These are phyloP conservation scores for Malassezia nana DNA, from an alignment of 1,284 basidiomycete species.

Conservation along the genomic window DNA sequence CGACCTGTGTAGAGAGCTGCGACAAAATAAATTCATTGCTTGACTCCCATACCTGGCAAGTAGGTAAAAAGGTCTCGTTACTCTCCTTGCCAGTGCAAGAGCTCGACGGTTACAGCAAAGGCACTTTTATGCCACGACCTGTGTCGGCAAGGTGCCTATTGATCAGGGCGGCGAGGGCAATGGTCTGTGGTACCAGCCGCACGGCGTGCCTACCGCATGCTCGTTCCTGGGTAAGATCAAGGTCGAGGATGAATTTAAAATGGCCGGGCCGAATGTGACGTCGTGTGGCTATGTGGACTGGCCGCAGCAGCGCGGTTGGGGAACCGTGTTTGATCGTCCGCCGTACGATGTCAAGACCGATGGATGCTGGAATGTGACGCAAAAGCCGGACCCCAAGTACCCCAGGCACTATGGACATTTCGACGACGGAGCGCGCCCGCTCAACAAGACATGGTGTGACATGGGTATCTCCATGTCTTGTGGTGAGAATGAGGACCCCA, in stretches of 20 bases:
- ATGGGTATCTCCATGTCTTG: slow-evolving; percentile 1
- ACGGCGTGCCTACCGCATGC: slow-evolving; percentile 2
- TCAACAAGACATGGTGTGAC: slow-evolving; percentile 6
- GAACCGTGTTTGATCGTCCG: slow-evolving; percentile 2
- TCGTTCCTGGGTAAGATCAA: slow-evolving; percentile 6
- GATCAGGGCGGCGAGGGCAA: not conserved
- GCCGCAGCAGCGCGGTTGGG: slow-evolving; percentile 11
- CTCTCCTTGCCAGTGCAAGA: too few relatives aligned
- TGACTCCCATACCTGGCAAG: too few relatives aligned
- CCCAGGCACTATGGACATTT: not conserved
- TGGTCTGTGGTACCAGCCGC: slow-evolving; percentile 13
- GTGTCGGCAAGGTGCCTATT: slow-evolving; percentile 5
- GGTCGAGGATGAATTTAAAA: not conserved
- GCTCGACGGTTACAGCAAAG: too few relatives aligned
- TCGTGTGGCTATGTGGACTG: slow-evolving; percentile 15
- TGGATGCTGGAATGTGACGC: slow-evolving; percentile 11
- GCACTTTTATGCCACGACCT: slow-evolving; percentile 7
- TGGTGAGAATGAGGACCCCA: slow-evolving; percentile 2
- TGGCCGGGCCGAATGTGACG: slow-evolving; percentile 5
- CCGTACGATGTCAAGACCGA: slow-evolving; percentile 4
- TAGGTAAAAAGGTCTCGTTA: too few relatives aligned
- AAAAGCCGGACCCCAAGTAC: slow-evolving; percentile 8
- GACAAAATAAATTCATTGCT: too few relatives aligned
- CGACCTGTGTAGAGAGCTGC: too few relatives aligned
- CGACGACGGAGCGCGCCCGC: slow-evolving; percentile 11